Base-by-base conservation (phyloP, 768 basidiomycete species). In the Tylopilus sp. region DNA sequence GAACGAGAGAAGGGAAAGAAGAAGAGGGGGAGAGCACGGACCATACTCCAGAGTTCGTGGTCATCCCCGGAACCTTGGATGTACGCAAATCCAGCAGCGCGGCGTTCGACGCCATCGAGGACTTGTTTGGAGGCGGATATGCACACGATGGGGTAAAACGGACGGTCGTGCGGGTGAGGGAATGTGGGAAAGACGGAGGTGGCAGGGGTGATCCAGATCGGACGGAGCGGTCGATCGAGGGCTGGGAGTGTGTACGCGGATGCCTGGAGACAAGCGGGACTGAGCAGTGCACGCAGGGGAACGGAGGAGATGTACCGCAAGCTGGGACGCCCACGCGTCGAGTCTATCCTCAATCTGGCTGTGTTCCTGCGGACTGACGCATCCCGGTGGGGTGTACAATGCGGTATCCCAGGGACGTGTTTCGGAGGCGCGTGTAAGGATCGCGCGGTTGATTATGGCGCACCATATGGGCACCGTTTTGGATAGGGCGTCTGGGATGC, bases 401-500 rank as follows among this genome's bases (percentile, higher is more conserved):
- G 66, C 59, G 0, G 61, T 67, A 57, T 87, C 78, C 86, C 86
- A 89, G 12, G 15, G n/a, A 6, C 57, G 22, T 3, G 30, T 20
- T 17, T 51, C 39, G 7, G 52, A 17, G n/a, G 45, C 22, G 9
- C 28, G 56, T 20, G 48, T 58, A 51, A 65, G 55, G 30, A 81
- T 67, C 25, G 81, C 85, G 45, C 82, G 75, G 62, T 95, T 98
- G 55, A 95, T 74, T 5, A 93, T 89, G 9, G 89, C 75, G 65
- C 95, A 95, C 95, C 95, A 98, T 45, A 95, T 88, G 0, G 95
- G 95, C 1, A 98, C 77, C 0, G 94, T 95, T 55, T 95, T 98
- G 2, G 89, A 89, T 2, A 98, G 75, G 0, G 95, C 92, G 57
- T 98, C 95, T 1, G 95, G 95, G 43, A 95, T 85, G 13, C 92